These are phyloP conservation scores for Echium plantagineum DNA, from an alignment of 257 asterid genomes.

Conservation along the genomic window DNA sequence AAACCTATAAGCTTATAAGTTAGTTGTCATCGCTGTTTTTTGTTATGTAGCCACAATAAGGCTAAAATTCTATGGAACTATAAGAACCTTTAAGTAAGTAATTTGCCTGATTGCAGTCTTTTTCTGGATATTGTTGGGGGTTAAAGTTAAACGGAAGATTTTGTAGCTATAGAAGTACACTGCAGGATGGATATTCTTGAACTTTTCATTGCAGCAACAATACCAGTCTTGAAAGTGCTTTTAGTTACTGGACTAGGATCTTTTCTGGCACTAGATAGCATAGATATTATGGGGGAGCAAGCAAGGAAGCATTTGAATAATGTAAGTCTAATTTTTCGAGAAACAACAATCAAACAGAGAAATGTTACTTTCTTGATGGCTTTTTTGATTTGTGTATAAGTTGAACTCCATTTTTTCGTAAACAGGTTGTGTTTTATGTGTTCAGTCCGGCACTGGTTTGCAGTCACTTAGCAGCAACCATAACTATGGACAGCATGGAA, in stretches of 20 bases:
- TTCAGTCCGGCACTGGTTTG: constrained; percentile 71
- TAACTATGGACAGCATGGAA: constrained; percentile 63
- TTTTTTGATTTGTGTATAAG: too few species aligned
- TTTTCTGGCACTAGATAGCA: constrained; percentile 43
- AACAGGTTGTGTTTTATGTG: constrained; percentile 63
- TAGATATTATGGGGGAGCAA: constrained; percentile 53
- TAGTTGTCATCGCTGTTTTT: too few species aligned
- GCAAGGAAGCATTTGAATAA: constrained; percentile 80
- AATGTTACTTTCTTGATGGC: too few species aligned
- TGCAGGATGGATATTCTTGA: constrained; percentile 45
- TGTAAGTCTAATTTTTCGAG: constrained; percentile 21
- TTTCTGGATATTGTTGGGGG: background rate
- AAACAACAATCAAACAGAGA: too few species aligned
- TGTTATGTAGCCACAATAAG: too few species aligned
- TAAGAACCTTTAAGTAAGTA: too few species aligned
- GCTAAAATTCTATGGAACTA: too few species aligned
- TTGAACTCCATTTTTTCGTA: background rate
- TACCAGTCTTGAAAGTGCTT: constrained; percentile 74
- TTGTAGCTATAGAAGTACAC: background rate
- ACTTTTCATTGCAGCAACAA: constrained; percentile 59
- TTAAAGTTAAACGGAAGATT: too few species aligned
- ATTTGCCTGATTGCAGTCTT: background rate
- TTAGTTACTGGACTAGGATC: constrained; percentile 72
- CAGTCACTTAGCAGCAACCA: constrained; percentile 75
- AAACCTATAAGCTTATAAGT: too few species aligned